These are phyloP conservation scores for Sugiyamaella chiloensis DNA, from an alignment of 805 yeast species.

Conservation along the genomic window DNA sequence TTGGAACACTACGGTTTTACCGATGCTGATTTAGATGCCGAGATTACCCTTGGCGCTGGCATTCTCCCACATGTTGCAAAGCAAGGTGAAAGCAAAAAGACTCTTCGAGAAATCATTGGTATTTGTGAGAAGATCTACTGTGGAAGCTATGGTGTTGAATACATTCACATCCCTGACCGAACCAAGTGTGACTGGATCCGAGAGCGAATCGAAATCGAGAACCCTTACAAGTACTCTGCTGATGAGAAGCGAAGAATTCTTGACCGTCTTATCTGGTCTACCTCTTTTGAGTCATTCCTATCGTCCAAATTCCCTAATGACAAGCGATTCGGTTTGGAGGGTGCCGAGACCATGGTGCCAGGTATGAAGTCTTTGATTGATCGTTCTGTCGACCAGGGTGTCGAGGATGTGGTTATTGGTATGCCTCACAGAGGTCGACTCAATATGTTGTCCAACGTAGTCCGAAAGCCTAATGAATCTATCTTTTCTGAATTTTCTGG, in stretches of 20 bases:
- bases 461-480: conserved; percentile 97
- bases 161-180: conserved; percentile 93
- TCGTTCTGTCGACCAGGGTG: conserved; percentile 78
- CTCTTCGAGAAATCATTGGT: conserved; percentile 72
- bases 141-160: conserved; percentile 86
- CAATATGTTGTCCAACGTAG: conserved; percentile 96
- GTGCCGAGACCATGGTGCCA: conserved; percentile 94
- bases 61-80: conserved; percentile 87
- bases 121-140: conserved; percentile 84
- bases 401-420: conserved; percentile 95
- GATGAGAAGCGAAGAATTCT: conserved; percentile 95
- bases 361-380: conserved; percentile 96
- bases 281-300: conserved; percentile 88
- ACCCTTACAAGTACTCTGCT: conserved; percentile 72
- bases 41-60: conserved; percentile 94
- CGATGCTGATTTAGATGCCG: conserved; percentile 76
- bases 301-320: conserved; percentile 97
- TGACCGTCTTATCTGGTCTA: conserved; percentile 95
- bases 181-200: conserved; percentile 98
- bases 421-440: conserved; percentile 99
- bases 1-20: conserved; percentile 90
- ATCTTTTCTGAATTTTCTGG: conserved; percentile 96
- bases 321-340: conserved; percentile 97
- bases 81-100: conserved; percentile 59
- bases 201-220: conserved; percentile 90